phyloP scores from a whole-genome alignment of 257 asterid genomes.

The Cinchona pubescens region DNA sequence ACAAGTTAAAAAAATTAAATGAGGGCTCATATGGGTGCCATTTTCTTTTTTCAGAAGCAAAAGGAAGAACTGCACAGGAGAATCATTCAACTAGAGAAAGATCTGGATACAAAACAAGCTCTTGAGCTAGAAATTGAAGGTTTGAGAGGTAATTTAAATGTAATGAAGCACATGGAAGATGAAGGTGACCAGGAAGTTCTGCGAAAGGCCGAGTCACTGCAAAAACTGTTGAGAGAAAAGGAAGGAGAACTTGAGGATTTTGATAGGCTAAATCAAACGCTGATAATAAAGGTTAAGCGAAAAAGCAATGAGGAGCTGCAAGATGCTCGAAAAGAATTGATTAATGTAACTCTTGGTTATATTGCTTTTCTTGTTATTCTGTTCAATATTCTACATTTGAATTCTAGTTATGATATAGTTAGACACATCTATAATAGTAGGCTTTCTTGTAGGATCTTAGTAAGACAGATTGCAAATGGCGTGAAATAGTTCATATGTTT shows the following conservation, averaged over 20 bases:
- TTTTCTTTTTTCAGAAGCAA: slow-evolving; percentile 62
- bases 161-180: slow-evolving; percentile 63
- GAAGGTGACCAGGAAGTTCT: slow-evolving; percentile 68
- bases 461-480: not conserved
- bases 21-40: slow-evolving; percentile 15
- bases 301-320: slow-evolving; percentile 57
- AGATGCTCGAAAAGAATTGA: slow-evolving; percentile 55
- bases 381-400: not conserved
- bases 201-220: slow-evolving; percentile 48
- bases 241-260: slow-evolving; percentile 67
- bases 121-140: slow-evolving; percentile 71
- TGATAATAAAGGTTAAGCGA: slow-evolving; percentile 51
- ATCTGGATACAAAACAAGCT: slow-evolving; percentile 72
- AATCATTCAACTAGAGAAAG: slow-evolving; percentile 65
- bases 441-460: not conserved
- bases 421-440: not conserved
- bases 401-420: not conserved
- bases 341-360: slow-evolving; percentile 53
- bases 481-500: slow-evolving; percentile 1
- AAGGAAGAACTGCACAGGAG: slow-evolving; percentile 66
- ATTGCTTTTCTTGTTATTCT: not conserved
- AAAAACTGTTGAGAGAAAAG: slow-evolving; percentile 66
- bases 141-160: slow-evolving; percentile 62
- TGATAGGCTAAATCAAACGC: slow-evolving; percentile 42
- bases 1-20: slow-evolving; percentile 15